These are phyloP conservation scores for Actinomucor elegans DNA, from an alignment of 371 early-diverging fungal species.

Conservation along the genomic window DNA sequence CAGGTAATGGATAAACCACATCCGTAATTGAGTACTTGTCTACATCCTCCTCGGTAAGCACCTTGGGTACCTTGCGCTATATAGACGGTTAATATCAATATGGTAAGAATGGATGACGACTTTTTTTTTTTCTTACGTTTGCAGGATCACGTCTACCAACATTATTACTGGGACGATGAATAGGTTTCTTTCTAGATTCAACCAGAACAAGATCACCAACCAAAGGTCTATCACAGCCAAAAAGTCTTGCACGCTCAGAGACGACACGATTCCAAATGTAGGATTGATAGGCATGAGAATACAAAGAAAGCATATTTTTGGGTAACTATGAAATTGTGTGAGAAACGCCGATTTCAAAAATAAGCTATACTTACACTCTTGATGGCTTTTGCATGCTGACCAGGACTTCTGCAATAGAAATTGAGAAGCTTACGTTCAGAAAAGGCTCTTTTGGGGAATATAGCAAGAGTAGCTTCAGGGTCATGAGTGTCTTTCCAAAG, in stretches of 20 bases:
- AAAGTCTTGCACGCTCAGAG: constrained; percentile 71
- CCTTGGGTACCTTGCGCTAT: constrained; percentile 38
- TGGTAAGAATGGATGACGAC: background rate
- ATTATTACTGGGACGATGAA: background rate
- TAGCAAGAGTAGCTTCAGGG: constrained; percentile 55
- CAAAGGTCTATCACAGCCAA: constrained; percentile 69
- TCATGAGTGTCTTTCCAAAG: constrained; percentile 71
- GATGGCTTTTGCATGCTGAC: constrained; percentile 64
- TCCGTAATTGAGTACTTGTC: constrained; percentile 75
- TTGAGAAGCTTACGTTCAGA: constrained; percentile 77
- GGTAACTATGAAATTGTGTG: constrained; percentile 59
- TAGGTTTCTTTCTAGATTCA: constrained; percentile 4
- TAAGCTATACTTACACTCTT: constrained; percentile 41
- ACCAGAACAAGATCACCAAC: constrained; percentile 85
- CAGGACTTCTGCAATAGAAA: constrained; percentile 45
- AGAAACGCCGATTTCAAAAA: background rate
- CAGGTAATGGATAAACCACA: constrained; percentile 92
- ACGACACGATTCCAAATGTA: constrained; percentile 93
- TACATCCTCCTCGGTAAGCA: constrained; percentile 70
- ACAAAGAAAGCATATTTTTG: constrained; percentile 86
- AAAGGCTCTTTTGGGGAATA: constrained; percentile 69
- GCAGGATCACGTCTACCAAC: constrained; percentile 27
- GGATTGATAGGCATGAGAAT: constrained; percentile 97
- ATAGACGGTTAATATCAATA: background rate
- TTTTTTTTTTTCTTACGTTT: constrained; percentile 21